Evolutionary conservation across 2,329 filamentous ascomycete genomes (phyloP).

Genomic region (Coniella vitis): DNA sequence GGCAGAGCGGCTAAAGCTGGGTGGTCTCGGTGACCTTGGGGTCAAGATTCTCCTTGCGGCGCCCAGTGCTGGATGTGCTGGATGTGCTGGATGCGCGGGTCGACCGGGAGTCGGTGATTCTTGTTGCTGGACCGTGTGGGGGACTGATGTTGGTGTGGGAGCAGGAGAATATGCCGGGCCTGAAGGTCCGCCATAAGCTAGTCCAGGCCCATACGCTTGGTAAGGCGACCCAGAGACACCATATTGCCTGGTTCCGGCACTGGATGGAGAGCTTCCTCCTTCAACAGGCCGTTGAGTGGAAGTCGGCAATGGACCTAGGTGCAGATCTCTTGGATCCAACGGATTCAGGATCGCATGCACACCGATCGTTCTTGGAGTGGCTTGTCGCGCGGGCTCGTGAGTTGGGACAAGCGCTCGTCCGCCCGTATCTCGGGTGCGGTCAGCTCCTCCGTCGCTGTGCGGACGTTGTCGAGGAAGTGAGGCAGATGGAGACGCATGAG

Average conservation of each 20-base stretch:
- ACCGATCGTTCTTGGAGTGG: slow-evolving; percentile 30
- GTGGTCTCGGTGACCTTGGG: slow-evolving; percentile 50
- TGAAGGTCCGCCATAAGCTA: slow-evolving; percentile 11
- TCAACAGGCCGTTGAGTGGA: slow-evolving; percentile 17
- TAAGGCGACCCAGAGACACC: slow-evolving; percentile 19
- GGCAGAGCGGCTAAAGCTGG: slow-evolving; percentile 36
- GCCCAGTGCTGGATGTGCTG: slow-evolving; percentile 20
- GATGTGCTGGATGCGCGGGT: slow-evolving; percentile 10
- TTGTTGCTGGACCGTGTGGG: slow-evolving; percentile 11
- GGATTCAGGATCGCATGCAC: slow-evolving; percentile 41
- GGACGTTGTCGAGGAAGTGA: slow-evolving; percentile 24
- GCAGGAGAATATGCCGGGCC: slow-evolving; percentile 3
- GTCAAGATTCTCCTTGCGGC: slow-evolving; percentile 45
- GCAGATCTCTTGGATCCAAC: slow-evolving; percentile 24
- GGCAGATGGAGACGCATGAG: slow-evolving; percentile 23
- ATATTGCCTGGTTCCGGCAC: slow-evolving; percentile 20
- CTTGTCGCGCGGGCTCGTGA: slow-evolving; percentile 24
- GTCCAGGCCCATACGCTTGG: slow-evolving; percentile 8
- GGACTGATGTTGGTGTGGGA: slow-evolving; percentile 10
- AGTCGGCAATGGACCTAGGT: slow-evolving; percentile 16
- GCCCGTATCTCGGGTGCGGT: slow-evolving; percentile 23
- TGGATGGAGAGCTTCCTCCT: slow-evolving; percentile 17
- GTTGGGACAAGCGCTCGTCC: slow-evolving; percentile 23
- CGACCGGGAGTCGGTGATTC: slow-evolving; percentile 11
- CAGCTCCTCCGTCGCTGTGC: slow-evolving; percentile 25